phyloP scores from a whole-genome alignment of 1,139 yeast genomes.

The Hyphopichia khmerensis region DNA sequence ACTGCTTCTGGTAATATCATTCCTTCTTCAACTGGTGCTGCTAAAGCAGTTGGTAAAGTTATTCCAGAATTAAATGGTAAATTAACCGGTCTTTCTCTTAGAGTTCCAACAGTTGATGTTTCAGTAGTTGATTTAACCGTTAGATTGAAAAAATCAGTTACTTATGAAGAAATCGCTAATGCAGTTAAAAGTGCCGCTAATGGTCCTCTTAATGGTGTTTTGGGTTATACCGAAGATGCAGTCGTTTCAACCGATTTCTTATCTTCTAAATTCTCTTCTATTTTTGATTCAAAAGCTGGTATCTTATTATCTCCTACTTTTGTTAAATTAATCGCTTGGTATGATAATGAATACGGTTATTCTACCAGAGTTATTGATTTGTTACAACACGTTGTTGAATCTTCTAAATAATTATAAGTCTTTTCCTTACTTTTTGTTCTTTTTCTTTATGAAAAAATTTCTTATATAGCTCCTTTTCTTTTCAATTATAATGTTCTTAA shows the following conservation, averaged over 20 bases:
- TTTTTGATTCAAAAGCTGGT: conserved; percentile 85
- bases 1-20: conserved; percentile 88
- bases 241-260: conserved; percentile 85
- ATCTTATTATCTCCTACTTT: conserved; percentile 78
- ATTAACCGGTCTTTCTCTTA: conserved; percentile 85
- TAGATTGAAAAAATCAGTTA: conserved; percentile 65
- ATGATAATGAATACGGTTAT: conserved; percentile 91
- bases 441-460: no score
- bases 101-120: conserved; percentile 86
- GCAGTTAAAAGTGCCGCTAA: conserved; percentile 70
- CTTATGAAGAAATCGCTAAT: conserved; percentile 74
- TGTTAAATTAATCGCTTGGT: conserved; percentile 86
- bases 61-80: conserved; percentile 86
- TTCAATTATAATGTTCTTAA: no score
- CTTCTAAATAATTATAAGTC: neutral
- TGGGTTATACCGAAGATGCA: conserved; percentile 84
- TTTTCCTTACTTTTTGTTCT: neutral
- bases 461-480: no score
- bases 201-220: conserved; percentile 69
- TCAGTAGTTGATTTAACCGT: conserved; percentile 55
- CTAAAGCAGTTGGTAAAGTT: conserved; percentile 90
- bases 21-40: conserved; percentile 91
- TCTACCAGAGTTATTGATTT: conserved; percentile 89
- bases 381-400: conserved; percentile 62
- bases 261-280: conserved; percentile 74